Conservation (phyloP, 768 basidiomycete genomes). For the Lepiota brunneoincarnata region DNA sequence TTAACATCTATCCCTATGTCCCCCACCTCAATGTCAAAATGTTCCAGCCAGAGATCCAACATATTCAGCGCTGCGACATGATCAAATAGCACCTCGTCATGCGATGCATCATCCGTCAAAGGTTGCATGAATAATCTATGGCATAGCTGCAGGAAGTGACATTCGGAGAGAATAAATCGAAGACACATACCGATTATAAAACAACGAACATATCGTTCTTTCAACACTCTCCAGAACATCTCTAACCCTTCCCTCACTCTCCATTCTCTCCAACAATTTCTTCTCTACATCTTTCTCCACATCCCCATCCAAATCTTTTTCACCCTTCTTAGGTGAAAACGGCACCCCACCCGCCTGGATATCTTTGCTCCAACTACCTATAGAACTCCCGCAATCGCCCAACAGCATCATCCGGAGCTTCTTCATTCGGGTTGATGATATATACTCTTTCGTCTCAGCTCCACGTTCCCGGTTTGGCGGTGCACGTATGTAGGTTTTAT, state of each 20-base stretch:
- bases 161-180: neutral
- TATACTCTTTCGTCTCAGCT: conserved; percentile 30
- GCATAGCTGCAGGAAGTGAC: neutral
- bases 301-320: conserved; percentile 20
- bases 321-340: conserved; percentile 23
- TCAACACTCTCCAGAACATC: conserved; percentile 76
- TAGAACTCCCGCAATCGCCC: conserved; percentile 74
- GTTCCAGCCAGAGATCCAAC: conserved; percentile 83
- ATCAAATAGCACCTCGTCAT: conserved; percentile 87
- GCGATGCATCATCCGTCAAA: conserved; percentile 67
- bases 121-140: conserved; percentile 74
- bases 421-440: conserved; percentile 41
- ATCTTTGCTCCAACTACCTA: conserved; percentile 59
- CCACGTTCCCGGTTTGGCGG: conserved; percentile 19
- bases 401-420: conserved; percentile 49
- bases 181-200: conserved; percentile 75
- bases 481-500: conserved; percentile 42
- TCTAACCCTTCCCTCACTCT: conserved; percentile 46
- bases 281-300: conserved; percentile 31
- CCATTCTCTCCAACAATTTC: conserved; percentile 33
- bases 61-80: conserved; percentile 90
- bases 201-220: conserved; percentile 60
- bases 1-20: conserved; percentile 52
- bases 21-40: conserved; percentile 84
- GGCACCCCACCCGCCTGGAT: conserved; percentile 41